Conservation (phyloP, 306 rosid species). For the Lupinus albus region DNA sequence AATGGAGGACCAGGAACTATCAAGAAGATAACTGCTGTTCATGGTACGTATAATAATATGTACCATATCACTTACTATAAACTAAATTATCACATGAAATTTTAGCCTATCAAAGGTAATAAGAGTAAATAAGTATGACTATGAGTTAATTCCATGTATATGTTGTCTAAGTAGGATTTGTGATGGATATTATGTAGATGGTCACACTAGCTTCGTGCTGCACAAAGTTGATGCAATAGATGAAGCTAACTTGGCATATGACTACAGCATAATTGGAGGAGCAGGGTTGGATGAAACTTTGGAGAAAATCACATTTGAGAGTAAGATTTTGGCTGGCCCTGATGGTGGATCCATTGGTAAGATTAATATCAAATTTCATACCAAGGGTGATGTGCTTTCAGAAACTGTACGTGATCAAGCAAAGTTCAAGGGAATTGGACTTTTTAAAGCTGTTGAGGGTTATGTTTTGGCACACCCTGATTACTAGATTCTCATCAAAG, state of each 20-base stretch:
- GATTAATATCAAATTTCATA: slow-evolving; percentile 11
- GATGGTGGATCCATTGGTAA: slow-evolving; percentile 45
- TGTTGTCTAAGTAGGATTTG: neutral
- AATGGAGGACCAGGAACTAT: slow-evolving; percentile 51
- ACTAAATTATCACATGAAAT: too few relatives aligned
- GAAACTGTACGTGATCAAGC: slow-evolving; percentile 30
- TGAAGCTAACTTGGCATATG: slow-evolving; percentile 22
- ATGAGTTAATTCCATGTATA: neutral
- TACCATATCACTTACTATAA: too few relatives aligned
- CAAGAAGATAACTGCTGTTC: slow-evolving; percentile 39
- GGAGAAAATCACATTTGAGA: slow-evolving; percentile 38
- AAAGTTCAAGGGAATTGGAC: slow-evolving; percentile 21
- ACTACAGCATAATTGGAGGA: slow-evolving; percentile 44
- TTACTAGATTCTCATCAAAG: neutral
- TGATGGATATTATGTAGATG: slow-evolving; percentile 28
- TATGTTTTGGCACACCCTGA: slow-evolving; percentile 36
- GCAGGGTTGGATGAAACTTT: slow-evolving; percentile 25
- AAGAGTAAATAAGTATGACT: too few relatives aligned
- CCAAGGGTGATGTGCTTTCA: slow-evolving; percentile 35
- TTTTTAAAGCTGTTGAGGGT: slow-evolving; percentile 40
- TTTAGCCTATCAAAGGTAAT: too few relatives aligned
- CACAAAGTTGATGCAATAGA: slow-evolving; percentile 38
- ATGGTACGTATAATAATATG: neutral
- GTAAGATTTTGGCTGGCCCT: slow-evolving; percentile 24
- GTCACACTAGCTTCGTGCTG: neutral